Conservation (phyloP, 2,329 filamentous ascomycete genomes). For the Eurotiales sp. region DNA sequence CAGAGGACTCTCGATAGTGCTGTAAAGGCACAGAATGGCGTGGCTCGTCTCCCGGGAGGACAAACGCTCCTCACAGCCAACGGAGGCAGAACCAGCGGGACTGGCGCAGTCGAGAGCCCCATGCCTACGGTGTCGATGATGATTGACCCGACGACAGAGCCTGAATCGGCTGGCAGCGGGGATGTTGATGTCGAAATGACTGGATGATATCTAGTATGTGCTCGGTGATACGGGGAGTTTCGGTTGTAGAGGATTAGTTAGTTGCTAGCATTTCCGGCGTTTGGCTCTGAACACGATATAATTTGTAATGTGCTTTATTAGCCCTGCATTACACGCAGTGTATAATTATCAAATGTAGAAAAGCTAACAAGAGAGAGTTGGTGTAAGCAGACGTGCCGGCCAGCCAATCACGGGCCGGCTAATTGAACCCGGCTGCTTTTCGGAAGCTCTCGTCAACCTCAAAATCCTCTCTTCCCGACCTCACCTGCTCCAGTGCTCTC, state of each 20-base stretch:
- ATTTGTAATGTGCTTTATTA: too few relatives aligned
- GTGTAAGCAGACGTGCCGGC: neutral
- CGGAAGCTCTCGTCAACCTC: constrained; percentile 30
- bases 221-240: neutral
- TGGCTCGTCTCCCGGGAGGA: constrained; percentile 13
- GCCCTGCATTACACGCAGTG: too few relatives aligned
- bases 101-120: constrained; percentile 25
- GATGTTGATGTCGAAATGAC: constrained; percentile 64
- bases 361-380: too few relatives aligned
- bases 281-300: too few relatives aligned
- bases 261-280: constrained; percentile 4
- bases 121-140: constrained; percentile 44
- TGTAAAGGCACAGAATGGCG: constrained; percentile 16
- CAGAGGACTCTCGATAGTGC: constrained; percentile 35
- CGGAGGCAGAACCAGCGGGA: too few relatives aligned
- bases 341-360: too few relatives aligned
- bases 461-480: constrained; percentile 29
- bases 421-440: constrained; percentile 43
- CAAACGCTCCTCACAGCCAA: constrained; percentile 8
- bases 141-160: constrained; percentile 51
- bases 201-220: neutral
- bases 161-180: constrained; percentile 35
- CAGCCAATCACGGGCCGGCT: constrained; percentile 38
- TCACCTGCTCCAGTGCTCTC: constrained; percentile 18
- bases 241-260: neutral